Evolutionary conservation across 2,329 filamentous ascomycete species (phyloP).

Genomic region (Alternaria brassicae): DNA sequence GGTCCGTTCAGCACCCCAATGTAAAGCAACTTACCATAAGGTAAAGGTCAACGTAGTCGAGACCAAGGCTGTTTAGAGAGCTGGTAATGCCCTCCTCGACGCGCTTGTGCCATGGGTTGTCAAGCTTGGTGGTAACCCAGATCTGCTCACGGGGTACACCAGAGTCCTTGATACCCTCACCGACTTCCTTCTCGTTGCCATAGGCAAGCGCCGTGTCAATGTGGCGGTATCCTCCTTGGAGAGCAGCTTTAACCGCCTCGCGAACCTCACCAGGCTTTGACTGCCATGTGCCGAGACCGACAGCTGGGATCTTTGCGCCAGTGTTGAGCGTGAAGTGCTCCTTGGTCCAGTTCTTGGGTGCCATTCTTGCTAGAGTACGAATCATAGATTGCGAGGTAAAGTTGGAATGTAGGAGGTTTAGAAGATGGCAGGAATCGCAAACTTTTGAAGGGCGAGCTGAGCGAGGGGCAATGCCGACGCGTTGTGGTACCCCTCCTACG

Average conservation of each 20-base stretch:
- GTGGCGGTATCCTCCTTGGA: conserved; percentile 74
- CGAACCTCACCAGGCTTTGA: conserved; percentile 72
- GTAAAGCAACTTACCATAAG: conserved; percentile 59
- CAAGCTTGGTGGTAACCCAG: conserved; percentile 82
- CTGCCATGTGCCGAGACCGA: conserved; percentile 83
- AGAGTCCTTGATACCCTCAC: conserved; percentile 71
- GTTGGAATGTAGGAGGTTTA: conserved; percentile 11
- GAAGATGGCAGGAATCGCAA: conserved; percentile 2
- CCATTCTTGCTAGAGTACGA: conserved; percentile 39
- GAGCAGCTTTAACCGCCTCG: conserved; percentile 73
- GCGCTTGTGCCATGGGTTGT: conserved; percentile 74
- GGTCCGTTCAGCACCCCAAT: background rate
- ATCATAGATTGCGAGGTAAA: conserved; percentile 27
- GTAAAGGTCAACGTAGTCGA: conserved; percentile 74
- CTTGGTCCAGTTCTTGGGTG: conserved; percentile 48
- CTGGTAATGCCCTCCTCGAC: conserved; percentile 67
- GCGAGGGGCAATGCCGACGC: conserved; percentile 12
- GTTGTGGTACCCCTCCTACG: conserved; percentile 19
- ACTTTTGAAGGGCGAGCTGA: conserved; percentile 11
- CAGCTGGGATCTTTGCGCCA: conserved; percentile 77
- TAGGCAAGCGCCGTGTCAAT: conserved; percentile 81
- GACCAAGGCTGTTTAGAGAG: conserved; percentile 67
- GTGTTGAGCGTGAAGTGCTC: conserved; percentile 51
- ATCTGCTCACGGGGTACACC: conserved; percentile 71
- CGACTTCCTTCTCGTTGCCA: conserved; percentile 78